Conservation (phyloP, 2,329 filamentous ascomycete genomes). For the Aspergillus calidoustus region DNA sequence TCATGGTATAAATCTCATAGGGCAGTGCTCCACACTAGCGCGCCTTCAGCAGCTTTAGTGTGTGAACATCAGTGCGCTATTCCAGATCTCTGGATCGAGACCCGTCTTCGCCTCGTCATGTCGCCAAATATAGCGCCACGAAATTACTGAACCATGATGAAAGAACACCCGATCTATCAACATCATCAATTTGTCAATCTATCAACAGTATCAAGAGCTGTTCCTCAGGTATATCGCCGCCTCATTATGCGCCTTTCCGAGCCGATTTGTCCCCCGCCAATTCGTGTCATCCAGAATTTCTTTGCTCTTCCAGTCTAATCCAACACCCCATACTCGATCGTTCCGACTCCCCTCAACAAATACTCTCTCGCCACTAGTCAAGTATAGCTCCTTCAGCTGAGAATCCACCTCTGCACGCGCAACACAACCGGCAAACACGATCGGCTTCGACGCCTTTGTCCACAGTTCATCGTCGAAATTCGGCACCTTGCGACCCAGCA, state of each 20-base stretch:
- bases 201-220: not conserved
- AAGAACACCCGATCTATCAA: not conserved
- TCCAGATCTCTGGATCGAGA: constrained; percentile 1
- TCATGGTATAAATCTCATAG: not conserved
- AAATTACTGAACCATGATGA: not conserved
- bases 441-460: constrained; percentile 6
- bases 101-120: not conserved
- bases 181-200: not conserved
- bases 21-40: constrained; percentile 1
- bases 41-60: not conserved
- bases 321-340: constrained; percentile 20
- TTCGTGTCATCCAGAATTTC: constrained; percentile 19
- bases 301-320: constrained; percentile 18
- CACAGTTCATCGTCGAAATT: constrained; percentile 16
- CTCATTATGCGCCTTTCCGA: constrained; percentile 17
- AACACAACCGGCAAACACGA: constrained; percentile 17
- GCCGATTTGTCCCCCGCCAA: constrained; percentile 19
- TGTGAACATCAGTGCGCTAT: not conserved
- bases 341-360: constrained; percentile 20
- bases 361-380: not conserved
- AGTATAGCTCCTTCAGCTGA: constrained; percentile 14
- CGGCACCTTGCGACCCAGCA: constrained; percentile 12
- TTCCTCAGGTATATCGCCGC: constrained; percentile 8
- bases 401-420: constrained; percentile 19
- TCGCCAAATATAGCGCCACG: not conserved